Evolutionary conservation across 2,329 filamentous ascomycete species (phyloP).

Genomic region (Fusarium sp.): DNA sequence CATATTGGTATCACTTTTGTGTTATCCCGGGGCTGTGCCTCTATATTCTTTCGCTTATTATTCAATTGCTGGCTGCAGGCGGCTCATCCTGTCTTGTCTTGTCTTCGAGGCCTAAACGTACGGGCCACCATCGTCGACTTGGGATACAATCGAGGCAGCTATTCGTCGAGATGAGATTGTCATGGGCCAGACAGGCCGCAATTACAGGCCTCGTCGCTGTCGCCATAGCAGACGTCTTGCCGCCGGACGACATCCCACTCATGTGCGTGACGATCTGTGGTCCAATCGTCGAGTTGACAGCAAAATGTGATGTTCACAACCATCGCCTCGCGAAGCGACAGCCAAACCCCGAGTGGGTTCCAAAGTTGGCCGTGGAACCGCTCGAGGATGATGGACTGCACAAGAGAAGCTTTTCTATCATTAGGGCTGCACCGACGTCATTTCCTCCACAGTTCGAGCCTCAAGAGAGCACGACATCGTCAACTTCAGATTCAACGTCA

Average conservation of each 20-base stretch:
- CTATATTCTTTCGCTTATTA: constrained; percentile 23
- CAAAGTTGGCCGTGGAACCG: constrained; percentile 36
- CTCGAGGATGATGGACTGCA: constrained; percentile 15
- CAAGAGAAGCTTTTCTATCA: constrained; percentile 45
- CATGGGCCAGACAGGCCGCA: constrained; percentile 40
- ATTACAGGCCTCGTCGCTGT: constrained; percentile 46
- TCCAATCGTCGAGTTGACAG: constrained; percentile 55
- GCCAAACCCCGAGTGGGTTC: constrained; percentile 29
- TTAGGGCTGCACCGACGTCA: constrained; percentile 47
- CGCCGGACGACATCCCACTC: constrained; percentile 51
- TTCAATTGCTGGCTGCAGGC: constrained; percentile 7
- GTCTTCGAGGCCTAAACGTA: constrained; percentile 12
- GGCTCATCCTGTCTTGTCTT: constrained; percentile 12
- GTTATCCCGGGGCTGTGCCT: constrained; percentile 21
- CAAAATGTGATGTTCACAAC: constrained; percentile 48
- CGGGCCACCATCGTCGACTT: constrained; percentile 22
- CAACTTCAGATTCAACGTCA: constrained; percentile 6
- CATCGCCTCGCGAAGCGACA: constrained; percentile 44
- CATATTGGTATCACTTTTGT: constrained; percentile 28
- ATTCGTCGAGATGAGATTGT: constrained; percentile 43
- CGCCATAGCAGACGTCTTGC: constrained; percentile 46
- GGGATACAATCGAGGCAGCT: not conserved
- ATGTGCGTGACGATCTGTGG: constrained; percentile 55
- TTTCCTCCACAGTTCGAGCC: constrained; percentile 38
- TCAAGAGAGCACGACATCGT: constrained; percentile 9